Conservation (phyloP, 441 rosid species). For the Syzygium syzygioides region DNA sequence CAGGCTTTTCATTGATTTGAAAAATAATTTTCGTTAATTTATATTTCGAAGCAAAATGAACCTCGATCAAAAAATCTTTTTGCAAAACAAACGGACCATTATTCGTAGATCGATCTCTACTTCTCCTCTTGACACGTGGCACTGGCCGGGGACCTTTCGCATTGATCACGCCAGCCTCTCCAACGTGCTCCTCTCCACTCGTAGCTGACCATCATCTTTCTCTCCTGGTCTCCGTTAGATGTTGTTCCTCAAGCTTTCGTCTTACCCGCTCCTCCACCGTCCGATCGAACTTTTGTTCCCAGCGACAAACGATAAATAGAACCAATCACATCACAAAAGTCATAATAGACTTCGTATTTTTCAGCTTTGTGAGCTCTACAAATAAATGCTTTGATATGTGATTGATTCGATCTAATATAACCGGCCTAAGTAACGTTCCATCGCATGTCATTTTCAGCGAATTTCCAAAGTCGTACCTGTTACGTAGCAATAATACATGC, state of each 20-base stretch:
- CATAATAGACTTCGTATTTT: not conserved
- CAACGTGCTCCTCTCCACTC: not conserved
- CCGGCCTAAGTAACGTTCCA: not conserved
- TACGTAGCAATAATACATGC: not conserved
- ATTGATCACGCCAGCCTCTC: not conserved
- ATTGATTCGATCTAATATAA: accelerated
- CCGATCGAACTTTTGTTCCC: not conserved
- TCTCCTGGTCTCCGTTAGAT: not conserved
- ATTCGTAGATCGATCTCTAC: constrained; percentile 2
- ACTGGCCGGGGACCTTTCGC: not conserved
- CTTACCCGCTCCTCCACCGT: constrained; percentile 13
- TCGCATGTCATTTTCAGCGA: not conserved
- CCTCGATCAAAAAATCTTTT: too few relatives aligned
- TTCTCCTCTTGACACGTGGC: constrained; percentile 36
- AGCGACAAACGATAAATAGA: not conserved
- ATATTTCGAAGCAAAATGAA: too few relatives aligned
- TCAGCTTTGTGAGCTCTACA: accelerated
- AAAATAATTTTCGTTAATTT: too few relatives aligned
- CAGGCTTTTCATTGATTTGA: too few relatives aligned
- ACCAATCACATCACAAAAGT: not conserved
- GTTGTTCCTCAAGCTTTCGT: not conserved
- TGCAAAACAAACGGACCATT: too few relatives aligned
- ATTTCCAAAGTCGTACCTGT: not conserved
- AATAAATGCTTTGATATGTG: not conserved
- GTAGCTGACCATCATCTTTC: not conserved